Evolutionary conservation across 805 yeast genomes (phyloP), one percentile per base, ranked within the genome.

Genomic region (Yamadazyma sp.): DNA sequence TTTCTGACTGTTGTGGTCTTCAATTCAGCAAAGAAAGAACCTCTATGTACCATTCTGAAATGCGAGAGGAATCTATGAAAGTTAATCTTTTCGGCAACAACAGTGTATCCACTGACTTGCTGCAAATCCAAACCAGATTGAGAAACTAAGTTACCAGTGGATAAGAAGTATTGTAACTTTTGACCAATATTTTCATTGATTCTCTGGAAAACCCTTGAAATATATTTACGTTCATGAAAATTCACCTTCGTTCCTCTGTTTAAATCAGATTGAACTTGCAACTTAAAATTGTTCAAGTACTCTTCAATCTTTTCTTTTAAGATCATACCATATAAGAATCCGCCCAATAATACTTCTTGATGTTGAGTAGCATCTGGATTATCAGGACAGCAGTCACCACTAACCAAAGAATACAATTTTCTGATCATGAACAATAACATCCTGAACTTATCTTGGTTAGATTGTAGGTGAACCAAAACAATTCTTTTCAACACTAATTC

Each of bases 351-450:
- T 21, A 93, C 86, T 67, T 93, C 99, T 67, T 93, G 99, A 72
- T 93, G 97, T 72, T 93, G 99, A 7, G 96, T 87, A 34, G 98
- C 95, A 81, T 93, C 99, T 59, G 99, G 99, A 67, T 93, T 93
- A 63, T 93, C 99, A 12, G 96, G 91, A 37, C 90, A 71, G 63
- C 97, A 91, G 59, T 91, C 96, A 44, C 97, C 97, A 24, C 96
- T 96, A 30, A 91, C 98, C 47, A 93, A 74, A 0, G 98, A 76
- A 61, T 93, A 93, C 44, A 93, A 75, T 66, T 93, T 93, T 73
- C 98, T 80, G 54, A 93, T 82, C 98, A 93, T 93, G 67, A 90
- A 93, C 44, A 90, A 64, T 44, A 93, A 67, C 82, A 90, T 71
- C 55, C 88, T 75, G 63, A 87, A 89, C 67, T 93, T 93, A 61